Base-by-base conservation (phyloP, 192 early-diverging fungal genomes). In the Podila clonocystis region DNA sequence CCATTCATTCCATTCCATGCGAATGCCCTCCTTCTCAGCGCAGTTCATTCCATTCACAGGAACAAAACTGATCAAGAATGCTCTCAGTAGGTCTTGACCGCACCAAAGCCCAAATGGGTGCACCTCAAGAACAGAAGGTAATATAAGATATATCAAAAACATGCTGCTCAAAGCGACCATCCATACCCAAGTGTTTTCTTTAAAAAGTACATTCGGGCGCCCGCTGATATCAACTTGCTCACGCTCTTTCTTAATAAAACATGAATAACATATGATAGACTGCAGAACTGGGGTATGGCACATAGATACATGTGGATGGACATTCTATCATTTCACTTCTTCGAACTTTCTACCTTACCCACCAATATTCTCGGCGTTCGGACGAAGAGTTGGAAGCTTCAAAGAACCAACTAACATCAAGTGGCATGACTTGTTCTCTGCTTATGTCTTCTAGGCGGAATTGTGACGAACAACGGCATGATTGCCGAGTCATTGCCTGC, bases 71-170 rank as follows among this genome's bases (percentile, higher is more conserved):
- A 58, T 7, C 38, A 11, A 13, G 9, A 22, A 45, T 3, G 22
- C 29, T 26, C 3, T 70, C 13, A 60, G 5, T 67, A 87, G 85
- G 83, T 87, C 38, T 65, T 80, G 22, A 34, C 74, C 17, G 83
- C 83, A 3, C 85, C 85, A 29, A 84, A 83, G 52, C 83, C 85
- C 24, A 87, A 85, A 72, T 87, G 85, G 85, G 85, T 87, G n/a
- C 57, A 77, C 28, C 72, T 87, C 22, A 87, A 87, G 74, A 77
- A 77, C 48, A 62, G 85, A 73, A 82, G 85, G 85, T 84, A 63
- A 26, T 63, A 12, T 45, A 22, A 63, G 13, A 63, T 63, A 24
- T 45, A 26, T 38, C 22, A 11, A 33, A 33, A 26, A 58, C 15
- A 22, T 62, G n/a, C 38, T 22, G 19, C 34, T 49, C 28, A 50